Evolutionary conservation across 768 basidiomycete species (phyloP), one percentile per base, ranked within the genome.

Genomic region (Termitomyces bulborhizus): DNA sequence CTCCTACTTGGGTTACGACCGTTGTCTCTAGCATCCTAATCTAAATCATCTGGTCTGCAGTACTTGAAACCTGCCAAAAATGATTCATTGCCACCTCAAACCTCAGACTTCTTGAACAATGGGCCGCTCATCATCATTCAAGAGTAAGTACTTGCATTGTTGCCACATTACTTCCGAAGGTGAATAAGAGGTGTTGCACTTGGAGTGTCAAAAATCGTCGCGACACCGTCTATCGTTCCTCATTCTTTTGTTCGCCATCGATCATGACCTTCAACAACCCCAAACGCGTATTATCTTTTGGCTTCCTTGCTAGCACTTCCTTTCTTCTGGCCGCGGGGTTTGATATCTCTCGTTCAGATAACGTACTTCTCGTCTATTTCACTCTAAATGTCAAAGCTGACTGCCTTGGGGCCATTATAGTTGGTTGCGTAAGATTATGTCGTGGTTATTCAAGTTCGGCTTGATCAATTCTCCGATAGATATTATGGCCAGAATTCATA

Each of bases 401-500:
- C 13, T 31, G 34, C 29, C 21, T 2, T 39, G 6, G 32, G 18
- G 12, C 26, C 13, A 39, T 34, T 18, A 4, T 46, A 84, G 84
- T 73, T 83, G 42, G 83, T 72, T 37, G 78, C 83, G 81, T 84
- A 68, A 64, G 77, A 36, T 21, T 29, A 40, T 16, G 0, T n/a
- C 8, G 7, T 31, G 15, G 1, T 54, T 36, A 2, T 11, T 26
- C 18, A 40, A 42, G 18, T 44, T 11, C 27, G 24, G 21, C 27
- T 43, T 47, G 52, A 52, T 49, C 11, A 26, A 24, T 44, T 27
- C 26, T 36, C 26, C 32, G n/a, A 43, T 64, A 85, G 84, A 29
- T 87, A 86, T 65, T 87, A 83, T 81, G 87, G 86, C 53, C 85
- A 88, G 67, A 84, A 88, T 61, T 86, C 86, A 0, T 85, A 85